Conservation (phyloP, 73 alveolate genomes). For the Tetrahymena borealis region DNA sequence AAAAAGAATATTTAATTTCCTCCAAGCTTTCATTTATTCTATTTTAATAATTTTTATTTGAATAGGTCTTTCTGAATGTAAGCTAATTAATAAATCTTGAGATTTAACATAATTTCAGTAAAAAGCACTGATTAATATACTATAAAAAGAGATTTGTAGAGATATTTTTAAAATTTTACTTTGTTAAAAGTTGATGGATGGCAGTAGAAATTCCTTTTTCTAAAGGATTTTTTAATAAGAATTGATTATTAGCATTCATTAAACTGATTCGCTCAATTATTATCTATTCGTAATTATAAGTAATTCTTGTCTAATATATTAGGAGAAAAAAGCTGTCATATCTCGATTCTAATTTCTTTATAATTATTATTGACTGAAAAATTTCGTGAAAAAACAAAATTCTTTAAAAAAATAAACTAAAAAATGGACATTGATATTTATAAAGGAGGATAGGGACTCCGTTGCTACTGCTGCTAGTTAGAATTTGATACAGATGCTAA, state of each 20-base stretch:
- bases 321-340: not conserved
- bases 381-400: not conserved
- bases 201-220: not conserved
- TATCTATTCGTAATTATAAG: not conserved
- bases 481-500: not conserved
- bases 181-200: no score
- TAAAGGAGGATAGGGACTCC: not conserved
- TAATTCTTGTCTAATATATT: not conserved
- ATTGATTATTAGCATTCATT: not conserved
- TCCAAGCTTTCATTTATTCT: no score
- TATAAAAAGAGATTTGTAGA: no score
- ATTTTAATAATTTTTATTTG: no score
- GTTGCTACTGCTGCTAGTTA: not conserved
- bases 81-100: no score
- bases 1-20: no score
- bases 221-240: not conserved
- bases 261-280: not conserved
- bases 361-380: not conserved
- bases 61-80: no score
- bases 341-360: not conserved
- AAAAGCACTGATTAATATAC: no score
- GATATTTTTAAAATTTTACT: no score
- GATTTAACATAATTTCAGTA: no score
- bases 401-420: not conserved
- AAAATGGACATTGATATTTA: not conserved